Conservation (phyloP, 2,329 filamentous ascomycete species). For the Plenodomus tracheiphilus region DNA sequence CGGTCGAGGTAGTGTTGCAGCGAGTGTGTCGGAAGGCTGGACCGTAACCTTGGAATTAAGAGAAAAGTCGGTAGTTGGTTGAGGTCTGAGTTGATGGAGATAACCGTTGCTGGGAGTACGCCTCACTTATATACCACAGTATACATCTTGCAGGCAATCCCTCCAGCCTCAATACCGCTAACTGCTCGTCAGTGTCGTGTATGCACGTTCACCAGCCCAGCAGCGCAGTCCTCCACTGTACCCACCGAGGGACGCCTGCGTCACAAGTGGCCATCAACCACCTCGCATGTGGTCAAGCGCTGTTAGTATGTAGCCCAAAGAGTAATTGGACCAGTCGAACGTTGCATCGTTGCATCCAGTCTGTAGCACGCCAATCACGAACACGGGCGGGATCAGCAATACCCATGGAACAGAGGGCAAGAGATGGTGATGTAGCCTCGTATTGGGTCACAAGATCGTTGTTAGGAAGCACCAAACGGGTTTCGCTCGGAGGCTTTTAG, state of each 20-base stretch:
- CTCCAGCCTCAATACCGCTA: background rate
- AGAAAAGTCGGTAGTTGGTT: background rate
- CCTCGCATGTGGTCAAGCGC: background rate
- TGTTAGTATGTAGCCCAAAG: background rate
- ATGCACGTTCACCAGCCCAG: slow-evolving; percentile 3
- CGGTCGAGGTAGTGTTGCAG: slow-evolving; percentile 16
- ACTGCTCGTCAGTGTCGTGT: background rate
- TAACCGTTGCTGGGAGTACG: background rate
- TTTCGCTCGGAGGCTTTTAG: slow-evolving; percentile 8
- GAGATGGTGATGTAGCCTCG: background rate
- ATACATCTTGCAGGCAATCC: background rate
- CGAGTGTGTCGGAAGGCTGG: background rate
- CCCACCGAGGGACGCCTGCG: background rate
- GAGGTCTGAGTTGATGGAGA: background rate
- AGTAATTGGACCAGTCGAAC: background rate
- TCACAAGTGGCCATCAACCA: slow-evolving; percentile 4
- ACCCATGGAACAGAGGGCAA: background rate
- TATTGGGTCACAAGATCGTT: slow-evolving; percentile 8
- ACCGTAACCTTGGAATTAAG: background rate
- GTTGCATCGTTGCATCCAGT: background rate
- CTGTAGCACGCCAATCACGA: background rate
- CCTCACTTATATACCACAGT: background rate
- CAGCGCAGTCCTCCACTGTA: background rate
- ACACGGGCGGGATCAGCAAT: background rate
- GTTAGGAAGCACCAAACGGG: background rate